phyloP scores from a whole-genome alignment of 1,284 basidiomycete genomes.

The Cryptococcus maquisensis region DNA sequence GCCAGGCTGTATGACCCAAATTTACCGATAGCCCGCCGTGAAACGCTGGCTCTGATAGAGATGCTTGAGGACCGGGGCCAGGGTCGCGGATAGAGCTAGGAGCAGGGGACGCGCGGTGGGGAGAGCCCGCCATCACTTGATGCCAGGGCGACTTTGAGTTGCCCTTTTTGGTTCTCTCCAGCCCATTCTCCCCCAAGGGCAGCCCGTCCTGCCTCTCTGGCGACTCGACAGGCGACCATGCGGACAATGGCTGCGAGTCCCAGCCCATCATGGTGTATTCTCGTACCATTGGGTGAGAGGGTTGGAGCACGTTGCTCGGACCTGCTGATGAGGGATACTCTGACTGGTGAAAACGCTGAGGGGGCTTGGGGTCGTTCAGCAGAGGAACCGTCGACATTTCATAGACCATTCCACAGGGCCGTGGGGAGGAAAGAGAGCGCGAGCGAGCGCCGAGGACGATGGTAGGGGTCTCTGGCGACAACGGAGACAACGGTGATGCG shows the following conservation, averaged over 20 bases:
- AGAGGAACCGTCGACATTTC: constrained; percentile 1
- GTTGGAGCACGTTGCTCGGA: neutral
- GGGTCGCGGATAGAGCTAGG: constrained; percentile 5
- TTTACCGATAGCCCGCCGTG: constrained; percentile 19
- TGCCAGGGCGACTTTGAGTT: constrained; percentile 1
- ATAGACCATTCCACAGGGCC: neutral
- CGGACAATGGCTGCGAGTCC: neutral
- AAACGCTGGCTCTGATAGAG: constrained; percentile 4
- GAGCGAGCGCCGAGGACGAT: constrained; percentile 12
- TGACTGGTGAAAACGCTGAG: neutral
- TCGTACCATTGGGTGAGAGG: constrained; percentile 6
- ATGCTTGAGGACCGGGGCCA: constrained; percentile 9
- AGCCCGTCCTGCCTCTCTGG: neutral
- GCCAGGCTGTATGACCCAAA: constrained; percentile 15
- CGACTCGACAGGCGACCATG: neutral
- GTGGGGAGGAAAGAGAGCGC: constrained; percentile 22
- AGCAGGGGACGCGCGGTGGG: constrained; percentile 14
- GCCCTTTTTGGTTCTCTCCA: neutral
- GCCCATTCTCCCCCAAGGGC: neutral
- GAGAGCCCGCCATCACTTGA: constrained; percentile 3
- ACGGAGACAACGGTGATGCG: neutral
- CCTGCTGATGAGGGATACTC: neutral
- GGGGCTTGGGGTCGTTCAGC: neutral
- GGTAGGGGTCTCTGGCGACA: neutral
- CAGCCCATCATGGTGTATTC: constrained; percentile 16